These are phyloP conservation scores for Trifolium dubium DNA, from an alignment of 306 rosid genomes.

Conservation along the genomic window DNA sequence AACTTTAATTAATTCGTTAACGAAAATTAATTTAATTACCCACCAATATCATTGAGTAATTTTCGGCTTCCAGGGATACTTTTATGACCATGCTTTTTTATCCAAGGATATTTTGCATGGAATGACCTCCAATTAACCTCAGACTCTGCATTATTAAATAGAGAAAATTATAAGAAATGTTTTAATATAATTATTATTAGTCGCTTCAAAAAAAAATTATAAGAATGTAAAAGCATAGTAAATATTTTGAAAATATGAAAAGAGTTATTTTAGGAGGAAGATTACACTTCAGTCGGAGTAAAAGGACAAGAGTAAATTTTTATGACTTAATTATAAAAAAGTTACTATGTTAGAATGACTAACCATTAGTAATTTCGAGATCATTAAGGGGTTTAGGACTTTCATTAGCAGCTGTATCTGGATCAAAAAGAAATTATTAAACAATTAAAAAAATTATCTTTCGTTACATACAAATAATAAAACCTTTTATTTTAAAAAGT, in stretches of 20 bases:
- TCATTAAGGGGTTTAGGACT: not conserved
- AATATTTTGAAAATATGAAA: not conserved
- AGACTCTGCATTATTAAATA: not conserved
- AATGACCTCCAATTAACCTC: not conserved
- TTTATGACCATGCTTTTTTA: not conserved
- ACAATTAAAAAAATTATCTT: no score
- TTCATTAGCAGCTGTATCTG: not conserved
- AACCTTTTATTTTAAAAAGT: no score
- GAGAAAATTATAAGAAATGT: not conserved
- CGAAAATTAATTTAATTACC: not conserved
- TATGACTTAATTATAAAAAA: no score
- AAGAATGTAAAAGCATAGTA: not conserved
- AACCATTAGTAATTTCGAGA: not conserved
- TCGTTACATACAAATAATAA: no score
- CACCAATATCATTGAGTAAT: constrained; percentile 4
- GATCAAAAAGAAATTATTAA: no score
- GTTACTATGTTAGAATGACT: not conserved
- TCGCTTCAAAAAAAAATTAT: no score
- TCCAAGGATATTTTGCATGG: constrained; percentile 17
- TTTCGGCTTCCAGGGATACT: constrained; percentile 1
- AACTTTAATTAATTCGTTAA: not conserved
- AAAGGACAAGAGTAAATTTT: not conserved
- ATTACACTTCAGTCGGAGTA: not conserved
- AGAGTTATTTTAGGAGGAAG: not conserved
- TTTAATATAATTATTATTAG: no score